Percentiles rank a stretch among this genome's conserved stretches.
Evolutionary conservation across 1,284 basidiomycete genomes (phyloP).

Genomic region (Puccinia sorghi): DNA sequence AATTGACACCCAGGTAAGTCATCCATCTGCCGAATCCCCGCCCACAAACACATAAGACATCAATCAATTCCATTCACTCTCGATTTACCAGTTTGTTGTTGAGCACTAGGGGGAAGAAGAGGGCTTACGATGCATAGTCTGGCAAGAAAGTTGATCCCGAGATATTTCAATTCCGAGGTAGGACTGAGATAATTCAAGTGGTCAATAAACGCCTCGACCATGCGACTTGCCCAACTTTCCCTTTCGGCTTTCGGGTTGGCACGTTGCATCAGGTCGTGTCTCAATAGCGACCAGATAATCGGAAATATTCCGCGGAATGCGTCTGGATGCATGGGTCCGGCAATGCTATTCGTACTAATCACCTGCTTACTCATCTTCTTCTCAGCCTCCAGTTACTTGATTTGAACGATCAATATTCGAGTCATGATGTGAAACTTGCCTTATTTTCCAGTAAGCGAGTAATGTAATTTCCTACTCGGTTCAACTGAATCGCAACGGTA

Average conservation of each 20-base stretch:
- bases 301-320: slow-evolving; percentile 73
- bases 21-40: slow-evolving; percentile 26
- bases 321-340: slow-evolving; percentile 64
- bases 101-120: background rate
- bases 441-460: slow-evolving; percentile 67
- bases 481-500: slow-evolving; percentile 61
- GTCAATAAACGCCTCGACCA: slow-evolving; percentile 41
- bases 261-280: slow-evolving; percentile 24
- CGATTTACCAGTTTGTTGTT: background rate
- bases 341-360: slow-evolving; percentile 60
- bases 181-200: slow-evolving; percentile 30
- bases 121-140: slow-evolving; percentile 34
- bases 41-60: background rate
- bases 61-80: background rate
- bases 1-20: slow-evolving; percentile 43
- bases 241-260: background rate
- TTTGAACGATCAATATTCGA: slow-evolving; percentile 48
- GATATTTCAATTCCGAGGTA: slow-evolving; percentile 36
- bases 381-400: background rate
- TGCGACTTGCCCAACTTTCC: slow-evolving; percentile 21
- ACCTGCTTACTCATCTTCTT: slow-evolving; percentile 27
- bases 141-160: slow-evolving; percentile 36
- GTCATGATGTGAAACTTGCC: slow-evolving; percentile 57
- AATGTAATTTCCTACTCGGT: slow-evolving; percentile 71
- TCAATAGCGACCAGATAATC: slow-evolving; percentile 76